These are phyloP conservation scores for Sphaerulina vaccinii DNA, from an alignment of 2,329 filamentous ascomycete species.

Conservation along the genomic window DNA sequence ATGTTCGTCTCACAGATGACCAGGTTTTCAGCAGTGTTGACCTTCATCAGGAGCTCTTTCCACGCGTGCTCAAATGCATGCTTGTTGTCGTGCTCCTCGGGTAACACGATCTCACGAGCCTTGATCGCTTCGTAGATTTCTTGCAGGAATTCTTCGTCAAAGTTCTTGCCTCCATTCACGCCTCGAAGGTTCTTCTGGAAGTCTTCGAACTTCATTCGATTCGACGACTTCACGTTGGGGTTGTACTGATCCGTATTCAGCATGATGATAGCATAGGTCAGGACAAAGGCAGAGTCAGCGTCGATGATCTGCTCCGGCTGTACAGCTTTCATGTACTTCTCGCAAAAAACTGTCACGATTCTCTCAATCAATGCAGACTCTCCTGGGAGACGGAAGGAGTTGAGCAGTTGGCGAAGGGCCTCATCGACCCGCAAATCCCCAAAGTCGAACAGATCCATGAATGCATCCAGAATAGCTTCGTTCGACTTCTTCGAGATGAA, in stretches of 20 bases:
- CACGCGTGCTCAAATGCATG: conserved; percentile 97
- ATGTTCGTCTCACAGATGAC: conserved; percentile 85
- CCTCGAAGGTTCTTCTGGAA: conserved; percentile 89
- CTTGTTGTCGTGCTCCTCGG: conserved; percentile 95
- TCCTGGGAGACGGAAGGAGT: conserved; percentile 88
- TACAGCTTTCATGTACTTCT: conserved; percentile 73
- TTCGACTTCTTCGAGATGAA: conserved; percentile 90
- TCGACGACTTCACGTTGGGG: conserved; percentile 74
- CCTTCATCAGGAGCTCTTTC: conserved; percentile 89
- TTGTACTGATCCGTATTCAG: conserved; percentile 97
- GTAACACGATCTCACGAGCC: conserved; percentile 90
- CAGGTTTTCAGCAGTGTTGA: conserved; percentile 70
- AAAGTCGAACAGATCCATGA: conserved; percentile 87
- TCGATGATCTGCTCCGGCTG: conserved; percentile 74
- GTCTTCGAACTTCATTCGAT: conserved; percentile 79
- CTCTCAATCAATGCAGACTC: conserved; percentile 91
- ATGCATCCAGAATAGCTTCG: conserved; percentile 78
- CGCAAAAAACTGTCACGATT: conserved; percentile 82
- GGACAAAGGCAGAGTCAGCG: conserved; percentile 82
- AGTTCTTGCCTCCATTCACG: conserved; percentile 82
- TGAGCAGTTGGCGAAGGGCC: conserved; percentile 79
- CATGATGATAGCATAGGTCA: conserved; percentile 96
- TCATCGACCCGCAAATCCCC: conserved; percentile 83
- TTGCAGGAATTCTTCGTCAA: conserved; percentile 77
- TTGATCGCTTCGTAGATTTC: conserved; percentile 90